These are phyloP conservation scores for Zygoascus ofunaensis DNA, from an alignment of 805 yeast species.

Conservation along the genomic window DNA sequence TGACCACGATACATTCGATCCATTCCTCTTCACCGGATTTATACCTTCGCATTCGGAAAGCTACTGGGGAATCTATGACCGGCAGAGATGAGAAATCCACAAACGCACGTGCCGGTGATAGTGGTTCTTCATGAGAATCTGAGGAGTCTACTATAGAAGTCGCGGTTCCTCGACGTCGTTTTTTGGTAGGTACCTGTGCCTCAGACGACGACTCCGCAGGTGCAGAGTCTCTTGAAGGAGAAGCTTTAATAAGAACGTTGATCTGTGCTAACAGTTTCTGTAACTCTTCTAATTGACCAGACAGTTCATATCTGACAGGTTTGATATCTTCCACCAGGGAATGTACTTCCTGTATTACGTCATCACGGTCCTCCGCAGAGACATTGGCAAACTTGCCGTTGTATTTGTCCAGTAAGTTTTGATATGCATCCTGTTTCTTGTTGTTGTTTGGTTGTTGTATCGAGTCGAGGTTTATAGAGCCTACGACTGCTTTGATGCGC, in stretches of 20 bases:
- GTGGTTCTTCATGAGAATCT: not conserved
- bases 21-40: conserved; percentile 77
- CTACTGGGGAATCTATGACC: conserved; percentile 73
- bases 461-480: not conserved
- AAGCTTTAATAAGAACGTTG: not conserved
- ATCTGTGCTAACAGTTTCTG: not conserved
- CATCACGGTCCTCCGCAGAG: not conserved
- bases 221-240: not conserved
- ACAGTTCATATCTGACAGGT: not conserved
- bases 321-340: not conserved
- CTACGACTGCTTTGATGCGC: not conserved
- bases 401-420: not conserved
- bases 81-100: not conserved
- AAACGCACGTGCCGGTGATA: not conserved
- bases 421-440: not conserved
- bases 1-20: conserved; percentile 89
- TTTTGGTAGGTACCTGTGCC: conserved; percentile 4
- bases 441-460: not conserved
- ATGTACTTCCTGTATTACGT: not conserved
- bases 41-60: conserved; percentile 56
- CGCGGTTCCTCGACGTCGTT: conserved; percentile 5
- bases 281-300: not conserved
- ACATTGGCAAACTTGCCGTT: not conserved
- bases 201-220: not conserved
- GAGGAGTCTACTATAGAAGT: not conserved